Conservation (phyloP, 139 green algal species). For the Ulvella scutata region DNA sequence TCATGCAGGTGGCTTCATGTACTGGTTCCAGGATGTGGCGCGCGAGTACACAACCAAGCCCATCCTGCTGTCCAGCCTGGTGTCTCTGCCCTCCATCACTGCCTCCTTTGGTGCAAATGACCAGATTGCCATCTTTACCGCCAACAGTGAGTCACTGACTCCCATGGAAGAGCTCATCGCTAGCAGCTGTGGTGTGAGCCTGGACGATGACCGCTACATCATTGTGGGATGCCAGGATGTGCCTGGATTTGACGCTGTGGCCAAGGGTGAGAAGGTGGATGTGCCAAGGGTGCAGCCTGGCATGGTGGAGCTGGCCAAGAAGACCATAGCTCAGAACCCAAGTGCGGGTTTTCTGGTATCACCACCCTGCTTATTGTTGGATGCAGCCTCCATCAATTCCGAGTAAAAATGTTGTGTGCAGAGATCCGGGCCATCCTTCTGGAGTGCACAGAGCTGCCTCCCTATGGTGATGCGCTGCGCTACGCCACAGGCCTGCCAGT, state of each 20-base stretch:
- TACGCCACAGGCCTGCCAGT: neutral
- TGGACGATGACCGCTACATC: neutral
- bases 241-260: neutral
- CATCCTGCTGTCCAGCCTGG: neutral
- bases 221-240: neutral
- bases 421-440: neutral
- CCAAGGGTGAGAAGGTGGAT: neutral
- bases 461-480: neutral
- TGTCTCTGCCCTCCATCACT: neutral
- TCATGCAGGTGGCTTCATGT: constrained; percentile 5
- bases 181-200: neutral
- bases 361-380: too few species aligned
- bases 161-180: neutral
- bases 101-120: neutral
- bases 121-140: neutral
- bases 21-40: neutral
- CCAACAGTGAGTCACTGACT: neutral
- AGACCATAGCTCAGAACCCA: neutral
- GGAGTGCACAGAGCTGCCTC: constrained; percentile 1
- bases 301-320: neutral
- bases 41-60: neutral
- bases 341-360: too few species aligned
- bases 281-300: neutral
- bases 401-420: too few species aligned
- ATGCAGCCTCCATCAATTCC: too few species aligned